Evolutionary conservation across 495 filamentous ascomycete species (phyloP), one percentile per base, ranked within the genome.

Genomic region (Penicillium turbatum): DNA sequence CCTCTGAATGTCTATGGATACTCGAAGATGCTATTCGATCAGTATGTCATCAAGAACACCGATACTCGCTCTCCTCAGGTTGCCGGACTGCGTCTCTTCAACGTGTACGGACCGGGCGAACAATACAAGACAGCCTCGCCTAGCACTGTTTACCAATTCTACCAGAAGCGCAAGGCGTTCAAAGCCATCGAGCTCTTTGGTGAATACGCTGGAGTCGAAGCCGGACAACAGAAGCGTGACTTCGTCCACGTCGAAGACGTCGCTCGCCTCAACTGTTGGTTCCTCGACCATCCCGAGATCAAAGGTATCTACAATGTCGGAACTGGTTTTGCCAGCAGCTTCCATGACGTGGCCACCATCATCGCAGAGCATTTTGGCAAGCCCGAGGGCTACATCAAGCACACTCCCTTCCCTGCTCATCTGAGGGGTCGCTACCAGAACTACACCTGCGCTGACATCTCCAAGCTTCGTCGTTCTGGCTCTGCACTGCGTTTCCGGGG

Each of bases 201-300:
- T 0, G 49, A 51, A 32, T 35, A 43, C 49, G 49, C 38, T 7
- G 49, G 49, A 40, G 13, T 16, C 12, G 38, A 43, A 17, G 49
- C 29, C 7, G 49, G 49, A 19, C 17, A 51, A 2, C 49, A 51
- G 49, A 42, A 35, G 38, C 49, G 38, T 2, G 39, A 51, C 15
- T 43, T 51, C n/a, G 49, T 51, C 21, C 38, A 51, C 19, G 49
- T 51, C 1, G 29, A 51, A 19, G 49, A 51, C 12, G 49, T 51
- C 7, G 49, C 49, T 11, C 49, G 49, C 5, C 38, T 51, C 0
- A 51, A 51, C n/a, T 51, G 49, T 9, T 51, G 49, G 49, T 43
- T 51, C 30, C 39, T 42, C 5, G 49, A 51, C 7, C 49, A 51
- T 39, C 49, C 49, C 0, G 49, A 51, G 21, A 27, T 41, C 38